Conservation (phyloP, 805 yeast genomes). For the Isabelozyma rhagii region DNA sequence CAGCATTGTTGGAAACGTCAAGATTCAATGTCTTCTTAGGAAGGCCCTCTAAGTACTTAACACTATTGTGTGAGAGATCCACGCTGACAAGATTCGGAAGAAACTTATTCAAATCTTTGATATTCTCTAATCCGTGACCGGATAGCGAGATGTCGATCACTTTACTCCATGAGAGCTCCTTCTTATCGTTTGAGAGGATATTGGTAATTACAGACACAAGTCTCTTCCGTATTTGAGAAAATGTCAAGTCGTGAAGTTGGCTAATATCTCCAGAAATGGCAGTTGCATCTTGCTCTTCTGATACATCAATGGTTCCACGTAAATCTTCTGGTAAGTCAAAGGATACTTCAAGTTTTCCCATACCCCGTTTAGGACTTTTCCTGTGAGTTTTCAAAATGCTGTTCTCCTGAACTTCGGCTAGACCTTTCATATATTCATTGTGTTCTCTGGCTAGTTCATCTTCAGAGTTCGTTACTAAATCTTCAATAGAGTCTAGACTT, state of each 20-base stretch:
- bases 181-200: conserved; percentile 25
- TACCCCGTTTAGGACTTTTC: conserved; percentile 2
- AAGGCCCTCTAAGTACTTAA: conserved; percentile 45
- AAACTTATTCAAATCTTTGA: conserved; percentile 42
- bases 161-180: conserved; percentile 39
- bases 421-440: not conserved
- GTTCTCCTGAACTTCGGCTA: not conserved
- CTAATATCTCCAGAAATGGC: conserved; percentile 41
- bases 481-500: conserved; percentile 39
- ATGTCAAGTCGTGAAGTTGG: conserved; percentile 43
- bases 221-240: conserved; percentile 43
- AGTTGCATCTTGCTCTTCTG: conserved; percentile 8
- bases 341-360: conserved; percentile 34
- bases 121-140: conserved; percentile 31
- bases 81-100: conserved; percentile 41
- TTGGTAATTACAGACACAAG: conserved; percentile 47
- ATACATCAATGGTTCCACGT: conserved; percentile 7
- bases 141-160: conserved; percentile 35
- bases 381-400: conserved; percentile 7
- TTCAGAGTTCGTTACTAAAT: conserved; percentile 17
- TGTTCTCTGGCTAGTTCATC: conserved; percentile 3
- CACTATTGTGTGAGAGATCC: conserved; percentile 40
- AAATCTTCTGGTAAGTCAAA: conserved; percentile 32
- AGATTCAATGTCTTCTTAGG: conserved; percentile 38
- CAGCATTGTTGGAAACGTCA: conserved; percentile 33